Conservation (phyloP, 2,329 filamentous ascomycete genomes). For the Fusarium udum region DNA sequence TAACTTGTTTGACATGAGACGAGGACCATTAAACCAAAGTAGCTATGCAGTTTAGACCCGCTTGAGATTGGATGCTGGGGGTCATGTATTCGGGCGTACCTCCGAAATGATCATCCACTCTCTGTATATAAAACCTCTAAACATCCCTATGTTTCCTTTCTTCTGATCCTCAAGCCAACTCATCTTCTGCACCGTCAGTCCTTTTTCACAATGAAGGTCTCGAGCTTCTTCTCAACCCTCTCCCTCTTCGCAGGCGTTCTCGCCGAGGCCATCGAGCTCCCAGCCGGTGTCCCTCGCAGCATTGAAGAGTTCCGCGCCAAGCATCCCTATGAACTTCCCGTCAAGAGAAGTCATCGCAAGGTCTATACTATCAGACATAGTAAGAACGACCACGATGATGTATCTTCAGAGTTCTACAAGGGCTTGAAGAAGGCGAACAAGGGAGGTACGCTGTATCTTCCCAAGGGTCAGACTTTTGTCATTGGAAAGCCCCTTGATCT, state of each 20-base stretch:
- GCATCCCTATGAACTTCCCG: constrained; percentile 30
- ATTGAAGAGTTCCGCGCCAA: constrained; percentile 38
- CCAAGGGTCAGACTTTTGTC: constrained; percentile 36
- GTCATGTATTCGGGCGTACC: neutral
- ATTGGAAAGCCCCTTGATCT: constrained; percentile 40
- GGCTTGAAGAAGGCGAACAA: constrained; percentile 38
- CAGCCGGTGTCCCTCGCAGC: constrained; percentile 38
- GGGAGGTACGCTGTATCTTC: constrained; percentile 37
- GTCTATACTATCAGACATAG: constrained; percentile 34
- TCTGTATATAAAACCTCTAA: constrained; percentile 12
- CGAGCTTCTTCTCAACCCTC: constrained; percentile 29
- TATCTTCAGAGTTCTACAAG: constrained; percentile 36
- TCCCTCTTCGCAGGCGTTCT: constrained; percentile 32
- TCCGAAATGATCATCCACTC: constrained; percentile 12
- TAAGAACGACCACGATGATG: constrained; percentile 33
- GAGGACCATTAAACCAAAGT: neutral
- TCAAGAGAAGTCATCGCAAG: constrained; percentile 22
- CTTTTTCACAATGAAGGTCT: constrained; percentile 34
- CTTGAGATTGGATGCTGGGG: neutral
- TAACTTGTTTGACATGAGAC: neutral
- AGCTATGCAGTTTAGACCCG: neutral
- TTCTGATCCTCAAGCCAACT: neutral
- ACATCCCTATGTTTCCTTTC: neutral
- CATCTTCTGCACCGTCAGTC: neutral
- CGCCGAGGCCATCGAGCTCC: constrained; percentile 35